phyloP scores from a whole-genome alignment of 2,329 filamentous ascomycete genomes.

The Dryadomyces quercivorus region DNA sequence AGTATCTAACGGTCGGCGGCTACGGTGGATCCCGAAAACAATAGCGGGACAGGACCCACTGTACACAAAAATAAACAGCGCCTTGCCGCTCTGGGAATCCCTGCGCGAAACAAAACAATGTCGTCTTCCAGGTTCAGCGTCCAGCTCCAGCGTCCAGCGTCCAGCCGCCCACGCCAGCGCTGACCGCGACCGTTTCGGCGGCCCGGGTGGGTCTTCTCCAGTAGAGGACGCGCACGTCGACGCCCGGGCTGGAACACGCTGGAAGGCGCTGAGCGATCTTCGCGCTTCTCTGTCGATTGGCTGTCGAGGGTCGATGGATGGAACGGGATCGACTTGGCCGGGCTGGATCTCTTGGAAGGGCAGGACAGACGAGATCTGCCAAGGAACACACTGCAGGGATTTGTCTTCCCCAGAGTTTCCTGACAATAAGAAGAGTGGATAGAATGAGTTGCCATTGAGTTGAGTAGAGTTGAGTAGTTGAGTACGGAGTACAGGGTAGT shows the following conservation, averaged over 20 bases:
- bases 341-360: no score
- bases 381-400: no score
- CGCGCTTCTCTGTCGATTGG: background rate
- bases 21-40: background rate
- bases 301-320: background rate
- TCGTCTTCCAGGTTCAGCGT: background rate
- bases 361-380: no score
- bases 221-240: no score
- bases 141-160: background rate
- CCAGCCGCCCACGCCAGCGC: background rate
- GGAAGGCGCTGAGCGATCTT: no score
- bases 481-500: no score
- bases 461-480: no score
- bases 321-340: background rate
- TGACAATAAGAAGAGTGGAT: no score
- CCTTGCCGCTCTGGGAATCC: background rate
- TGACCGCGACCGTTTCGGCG: background rate
- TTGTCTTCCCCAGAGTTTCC: no score
- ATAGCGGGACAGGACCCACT: background rate
- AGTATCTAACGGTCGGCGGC: background rate
- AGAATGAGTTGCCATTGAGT: no score
- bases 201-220: background rate
- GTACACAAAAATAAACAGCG: background rate
- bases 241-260: no score
- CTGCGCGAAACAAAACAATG: background rate